Base-by-base conservation (phyloP, 176 grass and related monocot genomes). In the Zoysia japonica region DNA sequence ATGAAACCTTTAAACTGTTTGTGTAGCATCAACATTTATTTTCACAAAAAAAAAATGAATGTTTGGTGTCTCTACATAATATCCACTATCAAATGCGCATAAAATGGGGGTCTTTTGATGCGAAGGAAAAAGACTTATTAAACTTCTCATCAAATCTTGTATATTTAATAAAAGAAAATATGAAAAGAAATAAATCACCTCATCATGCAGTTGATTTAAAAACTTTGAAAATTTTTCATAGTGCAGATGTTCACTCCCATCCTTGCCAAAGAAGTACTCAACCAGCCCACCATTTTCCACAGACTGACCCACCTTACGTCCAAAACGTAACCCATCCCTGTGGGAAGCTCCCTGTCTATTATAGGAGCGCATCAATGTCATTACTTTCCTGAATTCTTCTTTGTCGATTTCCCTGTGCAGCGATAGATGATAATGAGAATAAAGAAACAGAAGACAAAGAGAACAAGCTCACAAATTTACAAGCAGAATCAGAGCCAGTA, bases 371-470 rank as follows among this genome's bases (percentile, higher is more conserved):
- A 98, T 94, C 84, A 94, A 75, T 65, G 86, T 55, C 95, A 98
- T 98, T 69, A 98, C 92, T 88, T 94, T 93, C 88, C 92, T 98
- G 86, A 98, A 98, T 74, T 98, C 95, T 36, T 94, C 92, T 89
- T 86, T 90, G 53, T 98, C 92, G 74, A 94, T 98, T 87, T 94
- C 88, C 83, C 95, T 98, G 83, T 63, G 54, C 90, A 89, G 61
- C 52, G 45, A 74, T 73, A 87, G 54, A 64, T 76, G 59, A 68
- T 71, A 7, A 59, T 88, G 65, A 78, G 67, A 86, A 76, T 53
- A 67, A 35, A 67, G 67, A 74, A 80, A 62, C 68, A 82, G 56
- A 61, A 68, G 65, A 68, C 1, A 63, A 79, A 78, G 11, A 52
- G 49, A 77, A 80, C 11, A 59, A 9, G 5, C 15, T 71, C 62